phyloP scores from a whole-genome alignment of 495 filamentous ascomycete genomes.

The Penicillium flavigenum region DNA sequence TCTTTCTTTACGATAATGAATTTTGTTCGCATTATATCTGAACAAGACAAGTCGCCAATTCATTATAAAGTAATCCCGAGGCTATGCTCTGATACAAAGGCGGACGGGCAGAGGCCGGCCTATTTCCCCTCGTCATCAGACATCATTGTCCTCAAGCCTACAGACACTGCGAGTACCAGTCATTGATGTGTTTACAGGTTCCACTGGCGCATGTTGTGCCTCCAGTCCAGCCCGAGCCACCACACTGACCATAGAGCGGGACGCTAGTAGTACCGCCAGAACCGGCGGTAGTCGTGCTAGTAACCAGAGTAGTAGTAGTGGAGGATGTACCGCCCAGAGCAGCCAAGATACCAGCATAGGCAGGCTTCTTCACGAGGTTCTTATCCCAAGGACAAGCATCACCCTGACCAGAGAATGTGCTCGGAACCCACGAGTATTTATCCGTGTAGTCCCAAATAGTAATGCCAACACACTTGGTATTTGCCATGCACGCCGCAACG shows the following conservation, averaged over 20 bases:
- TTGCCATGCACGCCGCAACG: slow-evolving; percentile 57
- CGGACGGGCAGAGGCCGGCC: too few relatives aligned
- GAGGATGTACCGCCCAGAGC: slow-evolving; percentile 29
- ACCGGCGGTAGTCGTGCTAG: slow-evolving; percentile 31
- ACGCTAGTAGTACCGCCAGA: slow-evolving; percentile 29
- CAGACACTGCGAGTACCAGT: slow-evolving; percentile 54
- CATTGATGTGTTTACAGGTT: slow-evolving; percentile 47
- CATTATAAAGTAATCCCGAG: too few relatives aligned
- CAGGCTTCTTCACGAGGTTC: slow-evolving; percentile 57
- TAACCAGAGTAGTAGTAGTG: slow-evolving; percentile 23
- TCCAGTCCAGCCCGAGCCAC: slow-evolving; percentile 49
- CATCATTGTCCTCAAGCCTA: slow-evolving; percentile 3
- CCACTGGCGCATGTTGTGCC: slow-evolving; percentile 43
- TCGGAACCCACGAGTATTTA: slow-evolving; percentile 60
- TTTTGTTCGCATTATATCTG: slow-evolving; percentile 10
- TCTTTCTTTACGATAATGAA: slow-evolving; percentile 19
- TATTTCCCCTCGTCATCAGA: too few relatives aligned
- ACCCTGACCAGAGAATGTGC: slow-evolving; percentile 52
- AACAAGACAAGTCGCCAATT: neutral
- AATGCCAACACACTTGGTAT: slow-evolving; percentile 62
- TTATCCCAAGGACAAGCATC: slow-evolving; percentile 54
- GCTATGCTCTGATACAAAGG: neutral
- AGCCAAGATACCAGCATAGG: slow-evolving; percentile 45
- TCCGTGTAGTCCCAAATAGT: slow-evolving; percentile 68
- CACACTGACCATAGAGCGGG: slow-evolving; percentile 52